Percentiles rank a stretch among this genome's conserved stretches.
These are phyloP conservation scores for Dinochytrium kinnereticum DNA, from an alignment of 371 early-diverging fungal genomes.

Conservation along the genomic window DNA sequence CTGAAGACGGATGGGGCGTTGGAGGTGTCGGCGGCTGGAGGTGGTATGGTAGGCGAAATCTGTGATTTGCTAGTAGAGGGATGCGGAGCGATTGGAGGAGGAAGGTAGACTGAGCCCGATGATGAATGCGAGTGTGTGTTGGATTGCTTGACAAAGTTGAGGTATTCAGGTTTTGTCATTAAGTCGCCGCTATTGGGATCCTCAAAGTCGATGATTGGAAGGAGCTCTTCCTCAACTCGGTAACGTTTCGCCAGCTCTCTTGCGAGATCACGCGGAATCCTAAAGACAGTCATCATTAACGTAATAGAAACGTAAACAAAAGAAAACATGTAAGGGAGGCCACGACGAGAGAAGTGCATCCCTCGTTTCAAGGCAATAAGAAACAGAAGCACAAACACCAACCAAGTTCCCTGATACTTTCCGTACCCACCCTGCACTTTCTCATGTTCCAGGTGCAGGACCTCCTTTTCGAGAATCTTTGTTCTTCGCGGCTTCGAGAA, in stretches of 20 bases:
- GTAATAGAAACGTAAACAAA: neutral
- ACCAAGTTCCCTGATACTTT: slow-evolving; percentile 60
- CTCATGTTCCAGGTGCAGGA: slow-evolving; percentile 45
- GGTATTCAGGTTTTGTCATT: slow-evolving; percentile 23
- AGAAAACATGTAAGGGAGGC: no score
- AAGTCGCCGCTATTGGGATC: slow-evolving; percentile 26
- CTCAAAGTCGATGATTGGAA: slow-evolving; percentile 44
- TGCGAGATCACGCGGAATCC: slow-evolving; percentile 42
- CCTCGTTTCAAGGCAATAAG: neutral
- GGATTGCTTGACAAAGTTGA: neutral
- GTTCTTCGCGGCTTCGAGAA: slow-evolving; percentile 51
- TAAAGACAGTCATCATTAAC: neutral
- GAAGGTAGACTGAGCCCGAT: neutral
- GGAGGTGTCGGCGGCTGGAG: neutral
- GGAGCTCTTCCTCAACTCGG: slow-evolving; percentile 38
- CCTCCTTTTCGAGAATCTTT: slow-evolving; percentile 54
- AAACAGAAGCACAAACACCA: slow-evolving; percentile 5
- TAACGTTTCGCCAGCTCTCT: slow-evolving; percentile 39
- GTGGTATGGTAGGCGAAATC: neutral
- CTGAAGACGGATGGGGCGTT: neutral
- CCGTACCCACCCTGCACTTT: slow-evolving; percentile 60
- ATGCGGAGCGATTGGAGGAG: neutral
- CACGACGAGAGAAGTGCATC: no score
- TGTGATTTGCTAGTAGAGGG: neutral
- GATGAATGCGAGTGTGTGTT: no score